phyloP scores from a whole-genome alignment of 2,329 filamentous ascomycete genomes.

The Mariannaea elegans region DNA sequence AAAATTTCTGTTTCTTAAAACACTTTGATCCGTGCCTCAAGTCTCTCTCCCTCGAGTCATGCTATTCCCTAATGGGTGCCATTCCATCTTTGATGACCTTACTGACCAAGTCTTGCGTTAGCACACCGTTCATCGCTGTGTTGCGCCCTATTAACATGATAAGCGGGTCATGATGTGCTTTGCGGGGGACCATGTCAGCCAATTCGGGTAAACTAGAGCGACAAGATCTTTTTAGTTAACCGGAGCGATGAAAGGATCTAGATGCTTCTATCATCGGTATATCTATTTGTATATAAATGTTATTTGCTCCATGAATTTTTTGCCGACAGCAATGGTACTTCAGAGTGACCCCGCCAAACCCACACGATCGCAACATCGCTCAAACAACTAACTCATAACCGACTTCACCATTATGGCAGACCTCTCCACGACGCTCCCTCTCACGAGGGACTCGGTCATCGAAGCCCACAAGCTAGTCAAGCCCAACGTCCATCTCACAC shows the following conservation, averaged over 20 bases:
- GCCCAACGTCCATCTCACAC: constrained; percentile 82
- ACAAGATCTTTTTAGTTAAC: not conserved
- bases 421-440: constrained; percentile 63
- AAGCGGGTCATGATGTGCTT: constrained; percentile 16
- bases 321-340: too few relatives aligned
- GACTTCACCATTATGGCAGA: constrained; percentile 60
- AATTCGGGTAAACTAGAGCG: constrained; percentile 2
- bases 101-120: not conserved
- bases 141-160: constrained; percentile 10
- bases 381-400: not conserved
- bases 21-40: not conserved
- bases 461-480: constrained; percentile 78
- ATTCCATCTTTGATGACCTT: not conserved
- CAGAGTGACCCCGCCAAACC: too few relatives aligned
- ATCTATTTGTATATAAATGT: not conserved
- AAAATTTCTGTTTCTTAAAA: constrained; percentile 20
- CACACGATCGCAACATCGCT: not conserved
- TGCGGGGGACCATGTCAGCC: not conserved
- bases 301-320: too few relatives aligned
- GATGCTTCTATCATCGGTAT: not conserved
- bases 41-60: not conserved
- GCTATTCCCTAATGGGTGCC: not conserved
- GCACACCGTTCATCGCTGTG: not conserved
- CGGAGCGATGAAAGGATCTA: not conserved
- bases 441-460: constrained; percentile 77